Evolutionary conservation across 2,329 filamentous ascomycete genomes (phyloP).

Genomic region (Xylaria multiplex): DNA sequence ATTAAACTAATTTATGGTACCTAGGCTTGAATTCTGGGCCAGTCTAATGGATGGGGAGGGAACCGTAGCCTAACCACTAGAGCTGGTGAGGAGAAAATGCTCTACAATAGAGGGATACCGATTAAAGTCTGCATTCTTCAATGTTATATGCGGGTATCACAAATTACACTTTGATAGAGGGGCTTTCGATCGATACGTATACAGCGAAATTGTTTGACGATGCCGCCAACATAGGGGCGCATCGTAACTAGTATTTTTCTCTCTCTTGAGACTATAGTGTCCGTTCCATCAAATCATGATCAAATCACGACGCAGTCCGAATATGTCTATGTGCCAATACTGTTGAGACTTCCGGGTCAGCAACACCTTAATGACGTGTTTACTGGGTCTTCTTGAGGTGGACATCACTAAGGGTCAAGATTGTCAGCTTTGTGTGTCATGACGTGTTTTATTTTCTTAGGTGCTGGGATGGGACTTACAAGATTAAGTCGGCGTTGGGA

Average conservation of each 20-base stretch:
- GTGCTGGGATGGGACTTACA: slow-evolving; percentile 41
- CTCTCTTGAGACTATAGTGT: background rate
- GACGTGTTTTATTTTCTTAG: background rate
- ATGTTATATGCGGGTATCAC: background rate
- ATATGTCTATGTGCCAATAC: slow-evolving; percentile 16
- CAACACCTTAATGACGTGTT: slow-evolving; percentile 19
- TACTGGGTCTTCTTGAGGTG: slow-evolving; percentile 46
- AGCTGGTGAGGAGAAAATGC: background rate
- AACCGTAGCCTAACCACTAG: background rate
- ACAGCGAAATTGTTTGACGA: slow-evolving; percentile 5
- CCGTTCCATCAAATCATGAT: slow-evolving; percentile 10
- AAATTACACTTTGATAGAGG: background rate
- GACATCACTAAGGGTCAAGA: slow-evolving; percentile 41
- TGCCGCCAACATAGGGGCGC: background rate
- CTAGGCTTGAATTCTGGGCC: background rate
- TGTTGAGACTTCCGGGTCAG: slow-evolving; percentile 15
- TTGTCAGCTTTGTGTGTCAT: slow-evolving; percentile 14
- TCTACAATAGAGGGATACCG: background rate
- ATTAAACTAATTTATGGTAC: background rate
- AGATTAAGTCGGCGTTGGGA: slow-evolving; percentile 49
- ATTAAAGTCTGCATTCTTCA: background rate
- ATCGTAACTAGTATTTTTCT: slow-evolving; percentile 14
- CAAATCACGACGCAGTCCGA: slow-evolving; percentile 1
- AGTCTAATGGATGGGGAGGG: background rate
- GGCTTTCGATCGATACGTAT: background rate